These are phyloP conservation scores for Fusarium dlaminii DNA, from an alignment of 2,329 filamentous ascomycete species.

Conservation along the genomic window DNA sequence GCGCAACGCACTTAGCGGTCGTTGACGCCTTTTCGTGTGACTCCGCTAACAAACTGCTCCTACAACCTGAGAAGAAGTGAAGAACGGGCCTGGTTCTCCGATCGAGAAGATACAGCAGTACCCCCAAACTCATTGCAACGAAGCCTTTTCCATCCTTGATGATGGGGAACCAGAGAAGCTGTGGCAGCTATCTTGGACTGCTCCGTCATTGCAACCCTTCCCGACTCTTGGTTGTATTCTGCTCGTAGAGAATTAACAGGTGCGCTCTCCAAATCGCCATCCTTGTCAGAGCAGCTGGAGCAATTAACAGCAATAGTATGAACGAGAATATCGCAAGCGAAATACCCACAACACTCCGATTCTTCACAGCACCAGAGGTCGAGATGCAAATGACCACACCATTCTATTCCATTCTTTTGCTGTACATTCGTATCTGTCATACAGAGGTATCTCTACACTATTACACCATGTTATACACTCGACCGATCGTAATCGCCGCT, in stretches of 20 bases:
- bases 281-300: background rate
- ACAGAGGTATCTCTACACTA: constrained; percentile 41
- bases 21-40: no score
- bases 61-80: background rate
- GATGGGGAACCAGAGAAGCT: background rate
- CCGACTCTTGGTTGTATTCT: background rate
- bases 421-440: constrained; percentile 39
- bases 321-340: fast-evolving
- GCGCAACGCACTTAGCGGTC: background rate
- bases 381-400: background rate
- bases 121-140: no score
- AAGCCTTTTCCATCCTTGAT: no score
- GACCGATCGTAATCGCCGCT: background rate
- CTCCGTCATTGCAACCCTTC: background rate
- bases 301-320: fast-evolving
- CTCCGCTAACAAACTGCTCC: background rate
- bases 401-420: constrained; percentile 36
- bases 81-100: background rate
- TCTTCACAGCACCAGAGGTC: background rate
- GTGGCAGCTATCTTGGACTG: background rate
- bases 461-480: constrained; percentile 44
- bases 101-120: background rate
- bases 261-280: background rate
- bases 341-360: fast-evolving
- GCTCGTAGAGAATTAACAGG: no score